Evolutionary conservation across 1,139 yeast genomes (phyloP).

Genomic region (Diutina mesorugosa): DNA sequence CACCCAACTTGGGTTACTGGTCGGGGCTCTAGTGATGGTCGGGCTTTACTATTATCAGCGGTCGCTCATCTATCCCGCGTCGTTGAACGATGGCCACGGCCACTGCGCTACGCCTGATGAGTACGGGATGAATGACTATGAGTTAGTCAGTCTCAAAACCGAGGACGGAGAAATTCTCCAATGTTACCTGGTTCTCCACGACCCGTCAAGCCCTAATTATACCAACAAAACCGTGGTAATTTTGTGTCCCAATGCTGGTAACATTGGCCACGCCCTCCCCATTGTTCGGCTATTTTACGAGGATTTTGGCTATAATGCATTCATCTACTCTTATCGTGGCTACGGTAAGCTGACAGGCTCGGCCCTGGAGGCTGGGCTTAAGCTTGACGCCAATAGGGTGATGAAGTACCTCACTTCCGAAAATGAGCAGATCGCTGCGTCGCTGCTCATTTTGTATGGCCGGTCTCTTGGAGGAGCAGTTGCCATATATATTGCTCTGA

Average conservation of each 20-base stretch:
- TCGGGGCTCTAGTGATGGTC: constrained; percentile 28
- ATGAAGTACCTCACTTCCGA: constrained; percentile 45
- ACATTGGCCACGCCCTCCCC: constrained; percentile 87
- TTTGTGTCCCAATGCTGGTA: constrained; percentile 91
- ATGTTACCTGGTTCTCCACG: constrained; percentile 36
- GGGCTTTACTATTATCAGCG: constrained; percentile 61
- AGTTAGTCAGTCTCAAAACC: constrained; percentile 48
- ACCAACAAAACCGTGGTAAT: constrained; percentile 61
- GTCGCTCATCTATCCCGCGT: constrained; percentile 68
- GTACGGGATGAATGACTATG: constrained; percentile 52
- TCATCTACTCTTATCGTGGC: constrained; percentile 83
- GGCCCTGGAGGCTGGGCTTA: constrained; percentile 71
- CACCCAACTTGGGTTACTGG: constrained; percentile 17
- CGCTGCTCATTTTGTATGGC: constrained; percentile 65
- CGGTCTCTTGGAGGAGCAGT: constrained; percentile 94
- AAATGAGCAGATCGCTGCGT: constrained; percentile 34
- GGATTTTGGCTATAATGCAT: constrained; percentile 61
- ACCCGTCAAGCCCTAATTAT: constrained; percentile 24
- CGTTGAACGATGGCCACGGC: constrained; percentile 65
- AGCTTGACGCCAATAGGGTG: constrained; percentile 68
- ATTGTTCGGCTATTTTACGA: constrained; percentile 61
- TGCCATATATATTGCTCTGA: constrained; percentile 68
- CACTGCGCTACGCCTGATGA: constrained; percentile 70
- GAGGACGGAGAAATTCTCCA: constrained; percentile 46
- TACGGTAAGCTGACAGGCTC: constrained; percentile 78